Conservation (phyloP, 1,139 yeast genomes). For the Yamadazyma atlantica region DNA sequence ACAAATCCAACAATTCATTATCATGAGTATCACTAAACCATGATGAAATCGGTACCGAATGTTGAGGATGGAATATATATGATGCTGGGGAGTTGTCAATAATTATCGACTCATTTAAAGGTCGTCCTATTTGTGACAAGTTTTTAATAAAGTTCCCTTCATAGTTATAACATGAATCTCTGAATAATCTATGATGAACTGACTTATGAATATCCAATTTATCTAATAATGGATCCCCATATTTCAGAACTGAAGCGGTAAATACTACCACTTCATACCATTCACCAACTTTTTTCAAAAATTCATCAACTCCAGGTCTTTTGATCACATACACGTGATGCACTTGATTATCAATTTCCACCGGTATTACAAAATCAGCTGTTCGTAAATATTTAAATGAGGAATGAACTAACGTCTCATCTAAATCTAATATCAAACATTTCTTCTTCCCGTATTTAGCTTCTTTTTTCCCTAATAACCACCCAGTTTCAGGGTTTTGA, state of each 20-base stretch:
- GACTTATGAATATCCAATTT: conserved; percentile 72
- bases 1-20: conserved; percentile 85
- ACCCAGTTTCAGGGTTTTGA: conserved; percentile 57
- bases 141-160: conserved; percentile 96
- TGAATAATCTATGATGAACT: conserved; percentile 87
- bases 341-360: conserved; percentile 77
- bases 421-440: conserved; percentile 88
- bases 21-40: conserved; percentile 99
- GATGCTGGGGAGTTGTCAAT: conserved; percentile 98
- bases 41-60: conserved; percentile 95
- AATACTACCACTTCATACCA: conserved; percentile 93
- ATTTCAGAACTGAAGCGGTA: conserved; percentile 92
- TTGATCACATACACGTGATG: conserved; percentile 96
- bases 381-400: conserved; percentile 88
- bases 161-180: conserved; percentile 64
- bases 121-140: conserved; percentile 90
- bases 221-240: conserved; percentile 93
- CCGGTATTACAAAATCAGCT: conserved; percentile 93
- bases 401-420: conserved; percentile 95
- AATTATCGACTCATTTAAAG: conserved; percentile 79
- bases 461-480: conserved; percentile 55
- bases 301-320: conserved; percentile 97
- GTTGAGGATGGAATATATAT: conserved; percentile 94
- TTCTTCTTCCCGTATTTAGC: conserved; percentile 53
- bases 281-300: conserved; percentile 78